phyloP scores from a whole-genome alignment of 2,329 filamentous ascomycete species.

The Pseudodiploospora longispora region DNA sequence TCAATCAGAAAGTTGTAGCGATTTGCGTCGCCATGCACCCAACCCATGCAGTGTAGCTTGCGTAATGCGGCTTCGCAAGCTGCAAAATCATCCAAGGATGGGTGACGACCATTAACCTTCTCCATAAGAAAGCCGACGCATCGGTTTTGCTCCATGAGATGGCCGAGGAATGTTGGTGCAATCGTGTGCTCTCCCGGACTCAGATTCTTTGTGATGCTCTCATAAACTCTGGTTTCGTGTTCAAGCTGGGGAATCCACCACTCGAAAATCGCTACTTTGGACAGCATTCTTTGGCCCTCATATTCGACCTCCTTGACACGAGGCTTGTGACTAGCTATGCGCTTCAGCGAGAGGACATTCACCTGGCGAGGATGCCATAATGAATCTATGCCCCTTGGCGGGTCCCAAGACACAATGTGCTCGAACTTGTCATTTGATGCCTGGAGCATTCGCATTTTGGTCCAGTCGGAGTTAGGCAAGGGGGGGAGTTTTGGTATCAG shows the following conservation, averaged over 20 bases:
- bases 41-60: slow-evolving; percentile 8
- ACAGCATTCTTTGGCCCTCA: neutral
- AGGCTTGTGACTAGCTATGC: neutral
- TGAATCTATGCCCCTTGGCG: neutral
- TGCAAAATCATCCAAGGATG: slow-evolving; percentile 12
- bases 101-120: slow-evolving; percentile 11
- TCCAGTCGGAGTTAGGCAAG: slow-evolving; percentile 3
- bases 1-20: slow-evolving; percentile 12
- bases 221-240: slow-evolving; percentile 1
- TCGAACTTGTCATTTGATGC: neutral
- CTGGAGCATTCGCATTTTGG: neutral
- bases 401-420: neutral
- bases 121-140: slow-evolving; percentile 20
- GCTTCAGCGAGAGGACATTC: slow-evolving; percentile 6
- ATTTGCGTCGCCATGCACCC: slow-evolving; percentile 12
- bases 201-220: neutral
- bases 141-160: slow-evolving; percentile 19
- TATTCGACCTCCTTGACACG: slow-evolving; percentile 6
- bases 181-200: slow-evolving; percentile 4
- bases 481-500: slow-evolving; percentile 5
- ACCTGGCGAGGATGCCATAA: slow-evolving; percentile 6
- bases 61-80: slow-evolving; percentile 13
- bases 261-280: slow-evolving; percentile 5
- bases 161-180: slow-evolving; percentile 20
- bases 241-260: slow-evolving; percentile 1